Conservation (phyloP, 2,329 filamentous ascomycete genomes). For the Epichloe glyceriae region DNA sequence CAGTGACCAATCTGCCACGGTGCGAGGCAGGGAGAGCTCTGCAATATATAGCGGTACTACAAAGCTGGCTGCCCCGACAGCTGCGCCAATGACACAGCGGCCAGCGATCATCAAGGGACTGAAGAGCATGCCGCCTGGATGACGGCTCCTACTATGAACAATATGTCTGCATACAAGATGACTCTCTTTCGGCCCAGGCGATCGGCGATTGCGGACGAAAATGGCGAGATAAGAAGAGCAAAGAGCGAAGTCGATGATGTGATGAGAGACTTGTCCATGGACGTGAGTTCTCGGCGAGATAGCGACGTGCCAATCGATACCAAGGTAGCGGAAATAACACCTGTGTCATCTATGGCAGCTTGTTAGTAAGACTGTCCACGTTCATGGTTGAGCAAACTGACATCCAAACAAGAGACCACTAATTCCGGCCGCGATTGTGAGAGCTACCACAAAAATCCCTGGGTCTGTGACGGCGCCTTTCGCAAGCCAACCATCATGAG, state of each 20-base stretch:
- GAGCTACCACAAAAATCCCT: slow-evolving; percentile 43
- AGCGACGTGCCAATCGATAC: slow-evolving; percentile 50
- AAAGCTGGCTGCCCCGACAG: slow-evolving; percentile 65
- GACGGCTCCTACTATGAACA: slow-evolving; percentile 57
- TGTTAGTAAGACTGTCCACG: slow-evolving; percentile 3
- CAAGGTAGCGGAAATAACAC: slow-evolving; percentile 55
- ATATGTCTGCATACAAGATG: slow-evolving; percentile 48
- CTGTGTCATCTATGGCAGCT: slow-evolving; percentile 43
- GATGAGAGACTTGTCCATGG: slow-evolving; percentile 56
- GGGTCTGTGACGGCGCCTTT: slow-evolving; percentile 21
- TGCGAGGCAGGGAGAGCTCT: slow-evolving; percentile 65
- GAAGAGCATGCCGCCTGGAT: slow-evolving; percentile 46
- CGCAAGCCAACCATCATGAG: slow-evolving; percentile 10
- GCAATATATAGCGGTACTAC: slow-evolving; percentile 81
- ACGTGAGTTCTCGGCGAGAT: slow-evolving; percentile 41
- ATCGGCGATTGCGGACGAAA: slow-evolving; percentile 52
- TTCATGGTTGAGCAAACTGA: slow-evolving; percentile 21
- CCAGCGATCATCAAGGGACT: slow-evolving; percentile 55
- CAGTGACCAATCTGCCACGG: slow-evolving; percentile 68
- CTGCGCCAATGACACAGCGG: slow-evolving; percentile 55
- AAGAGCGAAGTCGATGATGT: slow-evolving; percentile 57
- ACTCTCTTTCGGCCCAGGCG: slow-evolving; percentile 47
- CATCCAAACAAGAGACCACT: slow-evolving; percentile 57
- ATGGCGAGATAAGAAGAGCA: slow-evolving; percentile 50
- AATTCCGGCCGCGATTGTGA: slow-evolving; percentile 53